Base-by-base conservation (phyloP, 2,329 filamentous ascomycete species). In the Claviceps pazoutovae region DNA sequence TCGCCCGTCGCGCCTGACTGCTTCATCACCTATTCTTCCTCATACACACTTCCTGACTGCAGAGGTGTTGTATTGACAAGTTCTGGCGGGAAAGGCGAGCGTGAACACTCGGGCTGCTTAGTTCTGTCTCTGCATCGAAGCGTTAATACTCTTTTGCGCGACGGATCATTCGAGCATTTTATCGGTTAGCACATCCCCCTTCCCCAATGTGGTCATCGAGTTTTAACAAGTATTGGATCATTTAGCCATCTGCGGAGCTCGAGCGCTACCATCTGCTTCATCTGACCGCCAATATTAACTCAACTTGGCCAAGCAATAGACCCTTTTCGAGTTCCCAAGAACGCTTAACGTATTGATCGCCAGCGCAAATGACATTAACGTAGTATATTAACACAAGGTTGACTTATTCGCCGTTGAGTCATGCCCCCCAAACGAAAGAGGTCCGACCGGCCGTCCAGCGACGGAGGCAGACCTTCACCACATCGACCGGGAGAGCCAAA, bases 341-440 rank as follows among this genome's bases (percentile, higher is more conserved):
- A 46, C 34, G 13, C 34, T 13, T 41, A 37, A n/a, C 16, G 13
- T 37, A 7, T 52, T n/a, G 30, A 46, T 26, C 13, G 9, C 23
- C 30, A 51, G 56, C 60, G 56, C 64, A 58, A 65, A 69, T 69
- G 67, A 64, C 56, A 60, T 11, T 67, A 65, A 60, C 56, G 56
- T 56, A 36, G n/a, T 51, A 51, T 53, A 44, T 43, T 47, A 38
- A 45, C 30, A 37, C 46, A 37, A 52, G 48, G 37, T 49, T 17
- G 54, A 54, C 54, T 52, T 34, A 51, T 51, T 36, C 21, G 54
- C 51, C 55, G 57, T 56, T 56, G 59, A 62, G 61, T 59, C 55
- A 80, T 81, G 78, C 72, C 75, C 68, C 72, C 74, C 30, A 81
- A 81, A 68, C 73, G 78, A 60, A 82, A 81, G 73, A 74, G 76